Evolutionary conservation across 495 filamentous ascomycete species (phyloP).

Genomic region (Saxispiralis lemnorum): DNA sequence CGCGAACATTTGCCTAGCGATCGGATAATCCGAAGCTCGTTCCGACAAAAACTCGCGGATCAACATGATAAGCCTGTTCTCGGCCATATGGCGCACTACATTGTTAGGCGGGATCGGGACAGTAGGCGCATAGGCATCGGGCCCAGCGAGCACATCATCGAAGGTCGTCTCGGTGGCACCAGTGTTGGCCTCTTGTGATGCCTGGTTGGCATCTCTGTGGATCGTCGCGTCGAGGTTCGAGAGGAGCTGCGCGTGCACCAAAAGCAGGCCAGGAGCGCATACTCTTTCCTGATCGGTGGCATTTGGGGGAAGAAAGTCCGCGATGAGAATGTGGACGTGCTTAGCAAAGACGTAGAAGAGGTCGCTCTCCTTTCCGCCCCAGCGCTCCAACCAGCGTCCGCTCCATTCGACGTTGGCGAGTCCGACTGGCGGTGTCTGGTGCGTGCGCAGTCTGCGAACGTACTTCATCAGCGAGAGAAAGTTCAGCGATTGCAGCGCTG

Average conservation of each 20-base stretch:
- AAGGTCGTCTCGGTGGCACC: constrained; percentile 44
- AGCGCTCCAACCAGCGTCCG: constrained; percentile 69
- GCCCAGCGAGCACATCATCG: constrained; percentile 57
- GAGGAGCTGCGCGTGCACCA: constrained; percentile 75
- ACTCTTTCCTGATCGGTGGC: constrained; percentile 44
- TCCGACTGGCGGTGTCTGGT: constrained; percentile 48
- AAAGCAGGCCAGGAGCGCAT: constrained; percentile 58
- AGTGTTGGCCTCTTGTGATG: constrained; percentile 18
- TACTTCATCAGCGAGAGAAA: constrained; percentile 51
- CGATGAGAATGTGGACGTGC: constrained; percentile 66
- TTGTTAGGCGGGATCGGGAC: constrained; percentile 51
- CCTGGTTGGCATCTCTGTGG: constrained; percentile 44
- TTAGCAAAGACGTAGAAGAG: constrained; percentile 89
- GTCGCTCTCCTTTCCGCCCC: constrained; percentile 82
- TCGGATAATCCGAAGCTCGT: constrained; percentile 30
- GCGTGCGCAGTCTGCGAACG: constrained; percentile 46
- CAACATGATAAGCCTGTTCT: constrained; percentile 76
- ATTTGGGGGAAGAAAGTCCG: constrained; percentile 57
- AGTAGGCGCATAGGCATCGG: constrained; percentile 43
- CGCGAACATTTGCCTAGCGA: constrained; percentile 53
- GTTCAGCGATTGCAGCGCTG: constrained; percentile 47
- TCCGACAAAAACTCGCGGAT: constrained; percentile 72
- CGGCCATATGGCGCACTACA: constrained; percentile 65
- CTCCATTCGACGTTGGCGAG: constrained; percentile 64
- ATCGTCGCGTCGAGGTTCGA: constrained; percentile 69